Percentiles rank a stretch among this genome's conserved stretches.
These are phyloP conservation scores for Ogataea trehaloabstinens DNA, from an alignment of 805 yeast genomes.

Conservation along the genomic window DNA sequence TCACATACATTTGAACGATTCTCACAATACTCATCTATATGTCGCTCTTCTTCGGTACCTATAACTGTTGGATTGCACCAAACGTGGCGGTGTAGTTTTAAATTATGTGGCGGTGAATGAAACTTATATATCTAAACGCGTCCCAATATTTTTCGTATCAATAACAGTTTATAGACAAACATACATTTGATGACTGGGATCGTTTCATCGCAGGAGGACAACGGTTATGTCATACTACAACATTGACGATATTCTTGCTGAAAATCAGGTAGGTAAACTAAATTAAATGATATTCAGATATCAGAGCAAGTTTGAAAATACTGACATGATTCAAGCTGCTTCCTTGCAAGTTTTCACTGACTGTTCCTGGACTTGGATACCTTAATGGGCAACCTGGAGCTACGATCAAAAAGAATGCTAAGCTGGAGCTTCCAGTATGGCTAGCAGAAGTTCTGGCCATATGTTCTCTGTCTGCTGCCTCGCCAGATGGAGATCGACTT, in stretches of 20 bases:
- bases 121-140: too few relatives aligned
- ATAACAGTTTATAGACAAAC: too few relatives aligned
- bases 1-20: too few relatives aligned
- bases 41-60: too few relatives aligned
- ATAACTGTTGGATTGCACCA: too few relatives aligned
- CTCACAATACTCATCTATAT: too few relatives aligned
- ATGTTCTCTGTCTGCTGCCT: slow-evolving; percentile 29
- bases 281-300: neutral
- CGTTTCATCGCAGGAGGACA: too few relatives aligned
- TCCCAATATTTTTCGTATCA: too few relatives aligned
- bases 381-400: slow-evolving; percentile 75
- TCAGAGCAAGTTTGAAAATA: too few relatives aligned
- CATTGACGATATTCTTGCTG: slow-evolving; percentile 72
- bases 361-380: slow-evolving; percentile 86
- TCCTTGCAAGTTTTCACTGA: slow-evolving; percentile 75
- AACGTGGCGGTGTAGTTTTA: too few relatives aligned
- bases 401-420: slow-evolving; percentile 54
- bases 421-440: slow-evolving; percentile 85
- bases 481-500: slow-evolving; percentile 23
- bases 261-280: slow-evolving; percentile 43
- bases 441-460: slow-evolving; percentile 75
- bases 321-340: slow-evolving; percentile 36
- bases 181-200: too few relatives aligned
- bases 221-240: slow-evolving; percentile 57
- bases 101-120: too few relatives aligned